Evolutionary conservation across 2,329 filamentous ascomycete genomes (phyloP), one percentile per base, ranked within the genome.

Genomic region (Orbilia oligospora): DNA sequence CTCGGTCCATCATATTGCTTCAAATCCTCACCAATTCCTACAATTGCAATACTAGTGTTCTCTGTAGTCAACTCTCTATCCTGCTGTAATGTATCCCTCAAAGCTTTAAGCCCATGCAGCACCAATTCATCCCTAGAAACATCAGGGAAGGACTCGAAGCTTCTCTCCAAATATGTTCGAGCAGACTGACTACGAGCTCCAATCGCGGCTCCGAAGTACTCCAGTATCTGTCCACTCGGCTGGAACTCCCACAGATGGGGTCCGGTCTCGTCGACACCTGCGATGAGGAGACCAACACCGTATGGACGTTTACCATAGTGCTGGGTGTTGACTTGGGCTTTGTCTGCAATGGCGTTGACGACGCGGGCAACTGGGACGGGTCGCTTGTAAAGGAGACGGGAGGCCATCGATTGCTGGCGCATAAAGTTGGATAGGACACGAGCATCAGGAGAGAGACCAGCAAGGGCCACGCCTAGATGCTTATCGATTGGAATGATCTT

Each of bases 361-460:
- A 98, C 93, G 80, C 92, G 92, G 83, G 93, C 91, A 84, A 98
- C 88, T 36, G 94, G 93, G 84, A 99, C 96, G 81, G 94, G 91
- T 81, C 96, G 94, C 86, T 93, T 95, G 87, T 97, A 98, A 73
- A 94, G 97, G 83, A 99, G 91, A 85, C 95, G 94, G 83, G 96
- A 95, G 83, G 93, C 92, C 83, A 99, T 93, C 80, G 93, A 97
- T 87, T 98, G 96, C 87, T 97, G 94, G 88, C 97, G 98, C 95
- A 99, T 98, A 88, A 97, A 99, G 90, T 99, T 99, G 88, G 94
- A 97, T 83, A 99, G 94, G 83, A 99, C 96, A 84, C 96, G 96
- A 84, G 95, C 96, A 86, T 99, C 96, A 76, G 95, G 97, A 81
- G 96, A 96, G 80, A 99, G 93, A 83, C 96, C 96, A 82, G 96